Base-by-base conservation (phyloP, 148 eudicot species). In the Dysphania ambrosioides region DNA sequence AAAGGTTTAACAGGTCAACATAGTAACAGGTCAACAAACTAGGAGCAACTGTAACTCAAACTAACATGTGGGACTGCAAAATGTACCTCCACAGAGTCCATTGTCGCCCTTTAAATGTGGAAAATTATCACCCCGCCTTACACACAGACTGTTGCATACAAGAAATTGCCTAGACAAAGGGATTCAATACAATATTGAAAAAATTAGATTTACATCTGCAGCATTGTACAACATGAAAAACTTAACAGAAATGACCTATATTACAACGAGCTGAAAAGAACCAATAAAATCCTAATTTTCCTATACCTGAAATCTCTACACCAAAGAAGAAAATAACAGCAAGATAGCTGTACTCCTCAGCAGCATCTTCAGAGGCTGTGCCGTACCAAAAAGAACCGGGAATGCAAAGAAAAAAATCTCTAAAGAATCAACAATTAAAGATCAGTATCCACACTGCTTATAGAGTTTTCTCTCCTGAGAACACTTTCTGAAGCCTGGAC, bases 401-500 rank as follows among this genome's bases (percentile, higher is more conserved):
- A 61, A 60, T 49, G 12, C 5, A 44, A 13, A 29, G 58, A 41
- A 6, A 34, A 74, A 69, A 62, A 59, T 41, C 13, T 19, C 53
- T 8, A 34, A 73, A 11, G n/a, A 9, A 26, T 16, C 13, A 42
- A 40, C 26, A 11, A 41, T 78, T 72, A 81, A 23, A 64, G 44
- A 70, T 83, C 85, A 10, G 86, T 80, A 32, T 83, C 90, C 35
- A 77, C 82, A 80, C 98, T 92, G 56, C 87, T 91, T 71, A 80
- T 36, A 47, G 98, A 94, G 40, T 87, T 96, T 67, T 75, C 82
- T 44, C 97, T 81, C 76, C 68, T 79, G 75, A 80, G 96, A 68
- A 74, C 81, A 51, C 84, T 78, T 62, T 80, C 34, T 31, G 90
- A 80, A 44, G 75, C 82, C 18, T 53, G 78, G 0, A 58, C 31